Conservation (phyloP, 805 yeast species). For the Yarrowia sp. region DNA sequence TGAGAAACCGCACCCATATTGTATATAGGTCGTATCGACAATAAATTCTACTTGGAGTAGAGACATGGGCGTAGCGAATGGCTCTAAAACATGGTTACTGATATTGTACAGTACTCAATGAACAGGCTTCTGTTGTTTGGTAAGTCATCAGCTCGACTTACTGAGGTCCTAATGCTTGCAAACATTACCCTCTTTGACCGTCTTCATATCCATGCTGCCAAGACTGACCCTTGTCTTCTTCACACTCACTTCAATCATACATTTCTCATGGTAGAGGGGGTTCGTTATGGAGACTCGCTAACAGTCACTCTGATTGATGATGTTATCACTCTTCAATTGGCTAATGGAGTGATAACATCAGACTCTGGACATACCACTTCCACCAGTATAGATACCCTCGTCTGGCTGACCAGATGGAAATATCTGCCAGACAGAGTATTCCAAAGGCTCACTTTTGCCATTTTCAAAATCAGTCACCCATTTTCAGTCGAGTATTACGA, state of each 20-base stretch:
- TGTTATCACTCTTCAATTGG: no score
- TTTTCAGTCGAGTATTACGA: neutral
- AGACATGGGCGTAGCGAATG: no score
- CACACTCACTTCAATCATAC: no score
- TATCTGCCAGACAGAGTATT: neutral
- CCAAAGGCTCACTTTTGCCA: neutral
- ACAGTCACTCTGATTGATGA: neutral
- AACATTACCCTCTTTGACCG: no score
- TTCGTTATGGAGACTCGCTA: neutral
- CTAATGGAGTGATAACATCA: no score
- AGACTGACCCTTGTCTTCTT: neutral
- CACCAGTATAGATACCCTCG: neutral
- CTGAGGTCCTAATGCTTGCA: no score
- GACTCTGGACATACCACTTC: neutral
- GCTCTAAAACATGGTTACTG: no score
- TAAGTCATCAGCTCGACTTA: no score
- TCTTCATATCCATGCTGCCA: no score
- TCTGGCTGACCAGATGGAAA: neutral
- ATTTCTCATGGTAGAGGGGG: neutral
- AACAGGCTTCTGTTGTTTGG: no score
- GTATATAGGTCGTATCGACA: slow-evolving; percentile 31
- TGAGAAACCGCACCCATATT: neutral
- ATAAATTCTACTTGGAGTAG: slow-evolving; percentile 10
- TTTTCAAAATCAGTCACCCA: neutral
- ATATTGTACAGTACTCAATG: no score